Evolutionary conservation across 805 yeast genomes (phyloP).

Genomic region (Grigorovia yakushimaensis): DNA sequence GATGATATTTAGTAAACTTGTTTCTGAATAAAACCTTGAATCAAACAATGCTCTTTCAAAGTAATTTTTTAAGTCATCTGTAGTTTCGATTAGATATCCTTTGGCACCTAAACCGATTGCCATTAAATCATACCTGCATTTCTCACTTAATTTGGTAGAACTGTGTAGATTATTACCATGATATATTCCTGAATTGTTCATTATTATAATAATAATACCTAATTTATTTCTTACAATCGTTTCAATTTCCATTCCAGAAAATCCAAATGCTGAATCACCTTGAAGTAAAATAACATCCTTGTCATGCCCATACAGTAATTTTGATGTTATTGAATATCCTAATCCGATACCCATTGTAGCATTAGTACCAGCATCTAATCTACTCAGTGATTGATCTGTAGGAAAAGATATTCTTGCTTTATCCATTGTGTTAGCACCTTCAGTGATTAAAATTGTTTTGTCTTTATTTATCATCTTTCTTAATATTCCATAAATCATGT

Average conservation of each 20-base stretch:
- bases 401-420: conserved; percentile 54
- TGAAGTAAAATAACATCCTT: conserved; percentile 48
- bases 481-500: conserved; percentile 43
- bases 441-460: conserved; percentile 41
- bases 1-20: conserved; percentile 49
- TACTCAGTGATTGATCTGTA: conserved; percentile 38
- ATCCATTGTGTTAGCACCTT: conserved; percentile 78
- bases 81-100: conserved; percentile 40
- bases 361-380: conserved; percentile 66
- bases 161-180: conserved; percentile 38
- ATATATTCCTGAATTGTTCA: conserved; percentile 68
- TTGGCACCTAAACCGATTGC: conserved; percentile 47
- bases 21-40: conserved; percentile 20
- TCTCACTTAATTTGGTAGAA: conserved; percentile 48
- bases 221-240: conserved; percentile 48
- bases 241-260: conserved; percentile 64
- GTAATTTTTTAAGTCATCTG: conserved; percentile 30
- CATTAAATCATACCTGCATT: conserved; percentile 48
- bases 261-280: conserved; percentile 75
- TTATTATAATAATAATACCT: conserved; percentile 49
- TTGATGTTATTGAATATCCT: conserved; percentile 61
- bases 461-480: conserved; percentile 32
- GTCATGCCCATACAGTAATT: conserved; percentile 27
- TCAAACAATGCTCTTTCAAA: conserved; percentile 32
- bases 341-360: conserved; percentile 73